Evolutionary conservation across 75 land plant species (phyloP).

Genomic region (Sequoiadendron giganteum): DNA sequence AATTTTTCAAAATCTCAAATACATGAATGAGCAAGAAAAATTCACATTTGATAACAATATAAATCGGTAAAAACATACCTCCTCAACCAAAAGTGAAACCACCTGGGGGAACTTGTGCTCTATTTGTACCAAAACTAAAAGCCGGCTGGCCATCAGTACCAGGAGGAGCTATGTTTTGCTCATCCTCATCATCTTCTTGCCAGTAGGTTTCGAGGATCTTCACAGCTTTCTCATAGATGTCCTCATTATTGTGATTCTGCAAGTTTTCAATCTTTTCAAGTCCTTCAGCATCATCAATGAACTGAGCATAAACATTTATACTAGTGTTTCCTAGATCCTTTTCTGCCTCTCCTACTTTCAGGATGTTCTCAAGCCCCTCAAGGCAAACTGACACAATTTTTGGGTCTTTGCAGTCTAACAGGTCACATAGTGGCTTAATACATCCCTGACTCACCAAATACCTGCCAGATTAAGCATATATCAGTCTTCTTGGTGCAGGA

Average conservation of each 20-base stretch:
- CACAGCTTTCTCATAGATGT: constrained; percentile 69
- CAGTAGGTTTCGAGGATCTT: constrained; percentile 77
- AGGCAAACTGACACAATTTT: constrained; percentile 53
- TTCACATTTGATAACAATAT: not conserved
- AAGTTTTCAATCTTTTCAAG: constrained; percentile 76
- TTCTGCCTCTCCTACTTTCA: constrained; percentile 59
- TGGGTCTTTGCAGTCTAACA: constrained; percentile 51
- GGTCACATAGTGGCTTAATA: constrained; percentile 67
- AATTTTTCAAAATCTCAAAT: not conserved
- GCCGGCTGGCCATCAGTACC: constrained; percentile 35
- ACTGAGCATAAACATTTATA: constrained; percentile 59
- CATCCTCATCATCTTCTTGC: constrained; percentile 76
- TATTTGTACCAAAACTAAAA: constrained; percentile 47
- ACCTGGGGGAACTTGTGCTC: constrained; percentile 21
- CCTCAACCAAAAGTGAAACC: constrained; percentile 39
- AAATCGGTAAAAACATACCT: not conserved
- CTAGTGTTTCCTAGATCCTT: constrained; percentile 44
- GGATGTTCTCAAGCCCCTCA: constrained; percentile 64
- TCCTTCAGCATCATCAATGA: constrained; percentile 80
- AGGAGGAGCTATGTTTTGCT: constrained; percentile 16
- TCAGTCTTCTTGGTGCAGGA: not conserved
- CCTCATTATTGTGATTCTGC: constrained; percentile 72
- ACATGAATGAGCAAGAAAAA: not conserved
- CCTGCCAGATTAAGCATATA: constrained; percentile 14
- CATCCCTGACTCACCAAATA: constrained; percentile 61